Conservation (phyloP, 169 alveolate genomes). For the Eimeria necatrix region DNA sequence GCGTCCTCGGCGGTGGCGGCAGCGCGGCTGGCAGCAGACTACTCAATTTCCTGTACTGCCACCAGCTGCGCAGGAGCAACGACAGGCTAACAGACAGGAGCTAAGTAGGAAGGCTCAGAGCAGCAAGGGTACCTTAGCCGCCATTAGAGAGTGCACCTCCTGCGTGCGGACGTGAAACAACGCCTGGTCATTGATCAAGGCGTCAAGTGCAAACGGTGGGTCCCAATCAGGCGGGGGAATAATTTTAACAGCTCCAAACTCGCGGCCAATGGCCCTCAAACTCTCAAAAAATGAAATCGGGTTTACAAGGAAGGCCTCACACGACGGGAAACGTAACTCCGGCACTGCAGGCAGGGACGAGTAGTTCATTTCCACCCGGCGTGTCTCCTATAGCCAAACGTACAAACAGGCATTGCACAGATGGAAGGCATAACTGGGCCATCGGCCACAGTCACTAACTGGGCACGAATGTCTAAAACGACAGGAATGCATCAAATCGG, state of each 20-base stretch:
- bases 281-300: constrained; percentile 15
- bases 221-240: constrained; percentile 89
- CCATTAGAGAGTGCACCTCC: constrained; percentile 84
- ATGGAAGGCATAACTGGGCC: no score
- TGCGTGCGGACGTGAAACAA: constrained; percentile 90
- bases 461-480: no score
- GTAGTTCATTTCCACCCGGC: constrained; percentile 77
- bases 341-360: constrained; percentile 70
- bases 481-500: no score
- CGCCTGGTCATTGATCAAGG: constrained; percentile 58
- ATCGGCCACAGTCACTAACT: no score
- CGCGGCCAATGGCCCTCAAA: constrained; percentile 83
- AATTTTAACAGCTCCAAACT: constrained; percentile 90
- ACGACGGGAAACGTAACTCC: constrained; percentile 43
- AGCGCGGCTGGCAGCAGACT: not conserved
- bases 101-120: constrained; percentile 34
- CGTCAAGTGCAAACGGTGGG: constrained; percentile 86
- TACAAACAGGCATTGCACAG: not conserved
- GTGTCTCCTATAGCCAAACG: constrained; percentile 41
- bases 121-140: constrained; percentile 83
- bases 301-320: constrained; percentile 31
- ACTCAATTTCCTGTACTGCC: not conserved
- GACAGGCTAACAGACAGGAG: not conserved
- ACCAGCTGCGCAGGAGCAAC: not conserved
- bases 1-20: not conserved